Conservation (phyloP, 495 filamentous ascomycete species). For the Aspergillus avenaceus region DNA sequence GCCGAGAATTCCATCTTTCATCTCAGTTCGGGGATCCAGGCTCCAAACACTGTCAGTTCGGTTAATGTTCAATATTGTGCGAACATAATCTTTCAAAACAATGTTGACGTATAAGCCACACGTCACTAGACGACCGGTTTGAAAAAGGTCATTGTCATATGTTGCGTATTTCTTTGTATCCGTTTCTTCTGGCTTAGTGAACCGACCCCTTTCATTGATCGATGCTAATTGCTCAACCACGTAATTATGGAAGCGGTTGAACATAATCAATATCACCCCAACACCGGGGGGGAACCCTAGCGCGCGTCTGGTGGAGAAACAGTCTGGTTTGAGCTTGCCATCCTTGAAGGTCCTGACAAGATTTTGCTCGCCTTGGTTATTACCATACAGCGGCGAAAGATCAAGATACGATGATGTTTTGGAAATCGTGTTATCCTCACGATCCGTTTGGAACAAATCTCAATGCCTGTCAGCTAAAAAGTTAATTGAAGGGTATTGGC, state of each 20-base stretch:
- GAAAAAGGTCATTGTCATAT: conserved; percentile 75
- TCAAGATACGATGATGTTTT: conserved; percentile 84
- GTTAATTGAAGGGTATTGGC: not conserved
- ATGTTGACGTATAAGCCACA: conserved; percentile 78
- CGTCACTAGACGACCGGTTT: conserved; percentile 67
- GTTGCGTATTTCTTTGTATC: conserved; percentile 52
- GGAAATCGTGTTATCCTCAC: conserved; percentile 51
- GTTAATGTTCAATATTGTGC: conserved; percentile 76
- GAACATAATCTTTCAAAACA: conserved; percentile 72
- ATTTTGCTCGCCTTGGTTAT: conserved; percentile 70
- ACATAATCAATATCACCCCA: conserved; percentile 67
- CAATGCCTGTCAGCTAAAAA: conserved; percentile 17
- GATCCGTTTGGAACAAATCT: conserved; percentile 64
- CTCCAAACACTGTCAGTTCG: conserved; percentile 68
- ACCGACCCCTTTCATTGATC: conserved; percentile 59
- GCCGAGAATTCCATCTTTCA: conserved; percentile 33
- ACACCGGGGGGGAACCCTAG: conserved; percentile 84
- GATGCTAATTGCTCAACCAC: conserved; percentile 54
- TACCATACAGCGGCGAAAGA: conserved; percentile 81
- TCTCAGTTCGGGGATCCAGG: conserved; percentile 65
- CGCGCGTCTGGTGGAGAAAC: conserved; percentile 71
- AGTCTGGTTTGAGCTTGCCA: conserved; percentile 80
- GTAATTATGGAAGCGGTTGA: conserved; percentile 76
- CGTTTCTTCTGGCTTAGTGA: conserved; percentile 46
- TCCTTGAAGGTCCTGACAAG: conserved; percentile 73